Percentiles rank a stretch among this genome's conserved stretches.
Conservation (phyloP, 768 basidiomycete genomes). For the Boletus insuetus region DNA sequence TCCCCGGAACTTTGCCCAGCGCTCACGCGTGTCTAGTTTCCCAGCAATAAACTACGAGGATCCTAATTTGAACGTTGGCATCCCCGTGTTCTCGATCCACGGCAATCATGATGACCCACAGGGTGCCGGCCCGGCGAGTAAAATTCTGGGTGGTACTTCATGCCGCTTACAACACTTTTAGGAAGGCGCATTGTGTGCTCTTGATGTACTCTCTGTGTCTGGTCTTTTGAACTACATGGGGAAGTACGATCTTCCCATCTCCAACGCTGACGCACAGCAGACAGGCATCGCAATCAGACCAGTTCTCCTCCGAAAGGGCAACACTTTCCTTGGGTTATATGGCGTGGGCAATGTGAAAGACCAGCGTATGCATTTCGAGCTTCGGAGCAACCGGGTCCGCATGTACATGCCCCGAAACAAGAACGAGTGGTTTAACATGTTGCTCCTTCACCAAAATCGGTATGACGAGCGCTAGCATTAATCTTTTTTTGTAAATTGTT, state of each 20-base stretch:
- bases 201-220: constrained; percentile 91
- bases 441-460: constrained; percentile 97
- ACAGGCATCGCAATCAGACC: constrained; percentile 86
- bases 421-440: constrained; percentile 91
- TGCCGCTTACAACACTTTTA: constrained; percentile 28
- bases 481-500: not conserved
- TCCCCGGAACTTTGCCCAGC: not conserved
- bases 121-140: constrained; percentile 82
- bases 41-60: constrained; percentile 98
- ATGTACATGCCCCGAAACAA: constrained; percentile 96
- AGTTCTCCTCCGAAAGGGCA: constrained; percentile 87
- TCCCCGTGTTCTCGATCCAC: constrained; percentile 99
- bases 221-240: constrained; percentile 98
- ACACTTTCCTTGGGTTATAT: constrained; percentile 85
- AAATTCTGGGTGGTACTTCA: not conserved
- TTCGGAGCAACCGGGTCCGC: constrained; percentile 87
- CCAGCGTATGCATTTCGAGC: constrained; percentile 93
- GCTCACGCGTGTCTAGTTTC: constrained; percentile 54
- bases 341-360: constrained; percentile 98
- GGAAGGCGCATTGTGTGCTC: constrained; percentile 94
- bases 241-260: constrained; percentile 82
- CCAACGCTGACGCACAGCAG: constrained; percentile 59
- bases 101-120: constrained; percentile 99
- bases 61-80: constrained; percentile 88
- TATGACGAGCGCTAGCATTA: constrained; percentile 26